phyloP scores from a whole-genome alignment of 2,329 filamentous ascomycete genomes.

The Colletotrichum tropicale region DNA sequence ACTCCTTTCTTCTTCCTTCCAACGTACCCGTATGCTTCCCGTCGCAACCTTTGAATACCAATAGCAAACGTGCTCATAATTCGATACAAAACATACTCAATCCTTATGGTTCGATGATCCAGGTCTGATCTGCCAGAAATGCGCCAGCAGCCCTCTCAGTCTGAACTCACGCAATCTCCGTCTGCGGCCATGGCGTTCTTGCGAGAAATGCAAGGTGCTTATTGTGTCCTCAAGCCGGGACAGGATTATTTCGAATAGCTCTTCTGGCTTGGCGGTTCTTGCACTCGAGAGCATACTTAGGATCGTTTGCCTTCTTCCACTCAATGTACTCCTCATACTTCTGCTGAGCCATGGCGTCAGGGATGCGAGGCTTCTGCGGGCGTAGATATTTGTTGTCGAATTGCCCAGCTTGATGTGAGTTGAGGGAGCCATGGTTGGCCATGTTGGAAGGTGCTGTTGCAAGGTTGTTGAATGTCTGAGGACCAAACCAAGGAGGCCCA shows the following conservation, averaged over 20 bases:
- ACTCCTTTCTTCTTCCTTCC: background rate
- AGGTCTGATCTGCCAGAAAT: background rate
- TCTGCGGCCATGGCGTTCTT: background rate
- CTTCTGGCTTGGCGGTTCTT: slow-evolving; percentile 33
- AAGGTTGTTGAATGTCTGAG: background rate
- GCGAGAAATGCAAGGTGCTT: background rate
- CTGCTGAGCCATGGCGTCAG: slow-evolving; percentile 46
- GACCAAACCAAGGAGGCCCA: background rate
- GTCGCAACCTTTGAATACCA: background rate
- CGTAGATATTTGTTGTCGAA: slow-evolving; percentile 18
- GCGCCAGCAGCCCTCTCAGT: background rate
- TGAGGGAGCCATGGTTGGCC: background rate
- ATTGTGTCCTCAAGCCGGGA: background rate
- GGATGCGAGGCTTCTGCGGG: slow-evolving; percentile 44
- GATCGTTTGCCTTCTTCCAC: slow-evolving; percentile 52
- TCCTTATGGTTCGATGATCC: background rate
- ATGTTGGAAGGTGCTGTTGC: background rate
- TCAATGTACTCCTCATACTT: slow-evolving; percentile 54
- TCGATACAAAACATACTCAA: background rate
- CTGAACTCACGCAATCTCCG: background rate
- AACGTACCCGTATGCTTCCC: background rate
- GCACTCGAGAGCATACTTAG: slow-evolving; percentile 51
- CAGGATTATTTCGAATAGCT: background rate
- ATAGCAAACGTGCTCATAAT: background rate
- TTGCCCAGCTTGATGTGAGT: background rate